phyloP scores from a whole-genome alignment of 257 asterid genomes.

The Lavandula angustifolia region DNA sequence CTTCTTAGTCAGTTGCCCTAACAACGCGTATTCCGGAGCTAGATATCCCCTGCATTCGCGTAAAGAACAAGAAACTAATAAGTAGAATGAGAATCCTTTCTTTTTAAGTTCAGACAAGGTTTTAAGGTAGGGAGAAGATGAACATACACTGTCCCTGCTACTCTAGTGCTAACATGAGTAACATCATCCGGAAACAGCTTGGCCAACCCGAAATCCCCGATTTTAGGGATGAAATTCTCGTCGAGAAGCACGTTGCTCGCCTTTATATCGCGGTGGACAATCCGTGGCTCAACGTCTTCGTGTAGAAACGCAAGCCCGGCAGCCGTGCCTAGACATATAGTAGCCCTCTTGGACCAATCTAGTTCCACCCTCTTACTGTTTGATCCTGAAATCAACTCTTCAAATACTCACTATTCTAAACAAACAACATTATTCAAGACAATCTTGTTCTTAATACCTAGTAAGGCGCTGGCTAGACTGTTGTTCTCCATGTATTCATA shows the following conservation, averaged over 20 bases:
- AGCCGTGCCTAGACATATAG: conserved; percentile 74
- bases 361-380: conserved; percentile 42
- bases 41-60: conserved; percentile 61
- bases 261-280: conserved; percentile 90
- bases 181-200: conserved; percentile 86
- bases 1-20: conserved; percentile 77
- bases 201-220: conserved; percentile 86
- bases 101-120: not conserved
- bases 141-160: conserved; percentile 94
- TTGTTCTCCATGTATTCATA: conserved; percentile 82
- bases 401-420: too few relatives aligned
- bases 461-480: conserved; percentile 73
- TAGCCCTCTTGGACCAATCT: conserved; percentile 75
- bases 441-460: conserved; percentile 42
- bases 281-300: conserved; percentile 65
- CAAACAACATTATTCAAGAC: not conserved
- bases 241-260: conserved; percentile 90
- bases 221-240: conserved; percentile 58
- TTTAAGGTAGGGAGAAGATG: conserved; percentile 7
- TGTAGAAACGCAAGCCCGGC: conserved; percentile 83
- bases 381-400: conserved; percentile 42
- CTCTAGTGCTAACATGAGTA: conserved; percentile 87
- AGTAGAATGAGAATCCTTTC: not conserved
- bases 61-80: not conserved
- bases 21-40: conserved; percentile 76